phyloP scores from a whole-genome alignment of 441 rosid genomes.

The Gossypium armourianum region DNA sequence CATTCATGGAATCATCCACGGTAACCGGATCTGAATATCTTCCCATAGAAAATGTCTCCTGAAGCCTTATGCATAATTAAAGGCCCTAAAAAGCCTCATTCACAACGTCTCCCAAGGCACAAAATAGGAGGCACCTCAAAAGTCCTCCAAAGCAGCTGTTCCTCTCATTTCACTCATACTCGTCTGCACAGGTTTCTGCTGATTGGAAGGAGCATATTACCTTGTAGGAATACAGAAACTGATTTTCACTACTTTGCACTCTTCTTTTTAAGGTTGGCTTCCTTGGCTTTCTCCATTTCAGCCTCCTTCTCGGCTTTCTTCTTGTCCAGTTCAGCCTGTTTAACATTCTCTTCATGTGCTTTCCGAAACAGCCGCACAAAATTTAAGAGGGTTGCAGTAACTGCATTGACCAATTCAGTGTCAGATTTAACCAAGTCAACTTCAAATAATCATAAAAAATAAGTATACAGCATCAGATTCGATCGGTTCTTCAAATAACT shows the following conservation, averaged over 20 bases:
- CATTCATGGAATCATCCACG: background rate
- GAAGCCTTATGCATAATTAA: slow-evolving; percentile 10
- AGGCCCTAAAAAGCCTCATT: slow-evolving; percentile 20
- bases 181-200: slow-evolving; percentile 18
- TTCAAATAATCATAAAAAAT: background rate
- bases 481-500: background rate
- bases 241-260: slow-evolving; percentile 33
- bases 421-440: slow-evolving; percentile 3
- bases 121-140: slow-evolving; percentile 16
- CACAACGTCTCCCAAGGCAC: slow-evolving; percentile 17
- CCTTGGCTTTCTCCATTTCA: slow-evolving; percentile 74
- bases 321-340: slow-evolving; percentile 81
- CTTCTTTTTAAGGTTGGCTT: slow-evolving; percentile 50
- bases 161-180: slow-evolving; percentile 13
- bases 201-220: slow-evolving; percentile 18
- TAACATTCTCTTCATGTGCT: slow-evolving; percentile 86
- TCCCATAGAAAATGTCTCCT: slow-evolving; percentile 10
- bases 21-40: slow-evolving; percentile 10
- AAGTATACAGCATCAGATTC: background rate
- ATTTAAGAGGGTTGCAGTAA: slow-evolving; percentile 68
- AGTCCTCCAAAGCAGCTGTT: slow-evolving; percentile 17
- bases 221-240: slow-evolving; percentile 11
- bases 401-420: slow-evolving; percentile 38
- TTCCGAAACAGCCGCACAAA: slow-evolving; percentile 74
- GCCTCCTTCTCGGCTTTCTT: slow-evolving; percentile 79